Base-by-base conservation (phyloP, 345 rosid species). In the Camelina neglecta region DNA sequence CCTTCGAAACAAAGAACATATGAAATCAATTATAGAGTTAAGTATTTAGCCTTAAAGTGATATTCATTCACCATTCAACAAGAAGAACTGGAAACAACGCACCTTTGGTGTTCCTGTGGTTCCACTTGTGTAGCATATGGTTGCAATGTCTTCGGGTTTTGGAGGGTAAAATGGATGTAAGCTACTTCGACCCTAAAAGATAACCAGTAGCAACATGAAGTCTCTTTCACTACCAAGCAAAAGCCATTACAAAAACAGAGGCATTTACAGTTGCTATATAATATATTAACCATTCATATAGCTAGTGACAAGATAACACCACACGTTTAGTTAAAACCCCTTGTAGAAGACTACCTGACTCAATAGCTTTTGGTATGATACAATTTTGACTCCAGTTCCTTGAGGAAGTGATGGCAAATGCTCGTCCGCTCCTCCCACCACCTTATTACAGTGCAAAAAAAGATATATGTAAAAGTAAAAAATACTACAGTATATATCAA, bases 81-180 rank as follows among this genome's bases (percentile, higher is more conserved):
- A 67, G 36, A 58, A 44, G n/a, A 29, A 24, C 41, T 31, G 35
- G 13, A 49, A 38, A 71, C 38, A 59, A 16, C 68, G 69, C 76
- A 90, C 98, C 90, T 92, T 92, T 44, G 98, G 98, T 67, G 90
- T 87, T 77, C 98, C 98, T 23, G 98, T 92, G 53, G 98, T 94
- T 64, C 98, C 98, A 84, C 98, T 92, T 16, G 98, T 93, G 77
- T 92, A 93, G 92, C 97, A 93, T 72, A 93, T 89, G 35, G 98
- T 94, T 39, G 97, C 97, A 84, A 86, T 59, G 85, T 90, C 92
- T 64, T 86, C 92, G 61, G 96, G 93, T 64, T 84, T 86, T 44
- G 98, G 96, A 38, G 95, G 88, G 61, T 59, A 81, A 77, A 87
- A 86, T 42, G 95, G 87, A 50, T 80, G 93, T 72, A 84, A 83